These are phyloP conservation scores for Mycena vulgaris DNA, from an alignment of 768 basidiomycete species.

Conservation along the genomic window DNA sequence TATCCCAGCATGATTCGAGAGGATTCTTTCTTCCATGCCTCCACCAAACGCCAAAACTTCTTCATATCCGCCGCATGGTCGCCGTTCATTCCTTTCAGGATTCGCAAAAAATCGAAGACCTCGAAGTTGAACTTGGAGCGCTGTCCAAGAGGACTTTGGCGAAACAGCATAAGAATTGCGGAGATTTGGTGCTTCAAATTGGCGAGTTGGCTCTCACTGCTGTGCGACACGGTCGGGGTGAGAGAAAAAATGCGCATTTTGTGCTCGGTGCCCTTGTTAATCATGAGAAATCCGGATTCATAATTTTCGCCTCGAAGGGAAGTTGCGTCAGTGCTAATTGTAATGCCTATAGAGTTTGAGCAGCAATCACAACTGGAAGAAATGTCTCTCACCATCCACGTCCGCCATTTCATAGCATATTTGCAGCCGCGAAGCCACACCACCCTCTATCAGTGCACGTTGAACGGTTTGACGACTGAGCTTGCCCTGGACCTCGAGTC, in stretches of 20 bases:
- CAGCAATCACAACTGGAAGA: not conserved
- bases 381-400: not conserved
- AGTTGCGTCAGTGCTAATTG: not conserved
- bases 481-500: not conserved
- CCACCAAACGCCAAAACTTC: slow-evolving; percentile 3
- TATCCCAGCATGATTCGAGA: slow-evolving; percentile 7
- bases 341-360: not conserved
- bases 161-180: no score
- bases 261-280: not conserved
- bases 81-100: slow-evolving; percentile 21
- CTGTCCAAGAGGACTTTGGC: not conserved
- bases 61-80: slow-evolving; percentile 23
- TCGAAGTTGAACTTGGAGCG: slow-evolving; percentile 19
- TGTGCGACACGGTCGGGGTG: slow-evolving; percentile 34
- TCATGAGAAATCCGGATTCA: not conserved
- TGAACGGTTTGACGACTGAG: slow-evolving; percentile 8
- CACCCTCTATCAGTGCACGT: slow-evolving; percentile 6
- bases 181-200: slow-evolving; percentile 17
- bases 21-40: not conserved
- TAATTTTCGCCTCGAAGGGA: not conserved
- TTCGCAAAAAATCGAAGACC: slow-evolving; percentile 3
- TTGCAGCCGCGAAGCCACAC: not conserved
- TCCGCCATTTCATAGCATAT: not conserved
- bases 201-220: slow-evolving; percentile 37
- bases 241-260: slow-evolving; percentile 19